Conservation (phyloP, 2,329 filamentous ascomycete species). For the Keithomyces neogunnii region DNA sequence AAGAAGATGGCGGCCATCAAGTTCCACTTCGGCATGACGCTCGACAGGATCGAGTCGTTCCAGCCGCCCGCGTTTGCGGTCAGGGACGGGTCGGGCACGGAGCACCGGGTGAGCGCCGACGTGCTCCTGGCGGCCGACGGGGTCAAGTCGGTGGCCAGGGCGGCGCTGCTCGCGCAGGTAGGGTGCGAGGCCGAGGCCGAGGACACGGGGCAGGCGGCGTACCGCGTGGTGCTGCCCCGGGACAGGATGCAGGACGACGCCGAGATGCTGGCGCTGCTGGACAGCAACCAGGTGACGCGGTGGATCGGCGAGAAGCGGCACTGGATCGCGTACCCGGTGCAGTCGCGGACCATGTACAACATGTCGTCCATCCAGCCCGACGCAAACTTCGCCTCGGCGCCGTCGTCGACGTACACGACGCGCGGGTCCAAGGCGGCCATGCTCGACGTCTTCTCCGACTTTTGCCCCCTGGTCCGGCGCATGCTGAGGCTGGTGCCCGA, state of each 20-base stretch:
- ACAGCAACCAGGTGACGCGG: slow-evolving; percentile 58
- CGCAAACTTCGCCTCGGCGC: slow-evolving; percentile 48
- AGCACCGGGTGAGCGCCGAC: slow-evolving; percentile 45
- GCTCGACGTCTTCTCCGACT: slow-evolving; percentile 52
- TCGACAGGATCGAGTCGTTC: slow-evolving; percentile 16
- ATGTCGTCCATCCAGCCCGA: slow-evolving; percentile 55
- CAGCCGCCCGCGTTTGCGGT: slow-evolving; percentile 39
- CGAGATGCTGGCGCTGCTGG: slow-evolving; percentile 58
- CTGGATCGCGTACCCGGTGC: slow-evolving; percentile 71
- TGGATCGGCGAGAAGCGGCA: slow-evolving; percentile 72
- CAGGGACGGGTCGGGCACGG: slow-evolving; percentile 44
- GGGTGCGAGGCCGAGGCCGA: slow-evolving; percentile 46
- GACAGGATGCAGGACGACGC: slow-evolving; percentile 58
- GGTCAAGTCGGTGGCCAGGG: slow-evolving; percentile 42
- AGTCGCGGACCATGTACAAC: slow-evolving; percentile 57
- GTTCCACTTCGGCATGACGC: slow-evolving; percentile 57
- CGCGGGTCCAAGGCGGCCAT: slow-evolving; percentile 52
- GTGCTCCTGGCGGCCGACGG: slow-evolving; percentile 41
- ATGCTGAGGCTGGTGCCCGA: slow-evolving; percentile 54
- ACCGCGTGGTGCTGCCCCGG: slow-evolving; percentile 68
- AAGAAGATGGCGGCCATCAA: slow-evolving; percentile 51
- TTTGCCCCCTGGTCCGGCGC: slow-evolving; percentile 49
- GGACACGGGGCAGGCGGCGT: slow-evolving; percentile 69
- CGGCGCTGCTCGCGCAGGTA: slow-evolving; percentile 31
- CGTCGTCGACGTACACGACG: slow-evolving; percentile 54